Percentiles rank a stretch among this genome's conserved stretches.
These are phyloP conservation scores for Thalassiosira livingstoniorum DNA, from an alignment of 352 stramenopile species.

Conservation along the genomic window DNA sequence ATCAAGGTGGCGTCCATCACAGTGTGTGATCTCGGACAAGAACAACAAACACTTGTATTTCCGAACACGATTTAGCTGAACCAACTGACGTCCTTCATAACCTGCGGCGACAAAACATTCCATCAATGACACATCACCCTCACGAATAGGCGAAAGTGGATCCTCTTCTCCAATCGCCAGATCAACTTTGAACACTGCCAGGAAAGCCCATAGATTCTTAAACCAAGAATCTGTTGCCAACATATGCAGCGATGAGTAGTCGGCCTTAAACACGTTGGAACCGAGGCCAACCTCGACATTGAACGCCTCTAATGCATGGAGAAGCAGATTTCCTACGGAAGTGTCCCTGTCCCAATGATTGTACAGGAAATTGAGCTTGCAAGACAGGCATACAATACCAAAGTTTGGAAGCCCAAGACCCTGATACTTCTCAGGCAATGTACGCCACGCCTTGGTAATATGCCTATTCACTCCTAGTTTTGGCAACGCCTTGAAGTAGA, in stretches of 20 bases:
- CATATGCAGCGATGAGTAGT: too few relatives aligned
- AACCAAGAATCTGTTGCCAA: not conserved
- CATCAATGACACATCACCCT: too few relatives aligned
- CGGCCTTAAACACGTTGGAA: not conserved
- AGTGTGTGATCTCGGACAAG: too few relatives aligned
- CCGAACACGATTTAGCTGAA: too few relatives aligned
- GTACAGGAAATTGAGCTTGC: slow-evolving; percentile 6
- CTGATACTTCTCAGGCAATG: slow-evolving; percentile 25
- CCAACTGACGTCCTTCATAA: too few relatives aligned
- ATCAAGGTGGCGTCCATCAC: too few relatives aligned
- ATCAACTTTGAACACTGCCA: too few relatives aligned
- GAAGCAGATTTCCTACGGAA: too few relatives aligned
- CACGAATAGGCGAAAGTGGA: too few relatives aligned
- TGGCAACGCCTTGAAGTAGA: slow-evolving; percentile 21
- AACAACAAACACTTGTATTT: too few relatives aligned
- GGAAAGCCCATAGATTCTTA: not conserved
- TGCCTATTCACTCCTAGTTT: slow-evolving; percentile 14
- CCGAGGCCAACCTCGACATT: slow-evolving; percentile 19
- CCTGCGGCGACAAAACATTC: too few relatives aligned
- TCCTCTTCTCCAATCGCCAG: too few relatives aligned
- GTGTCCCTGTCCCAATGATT: not conserved
- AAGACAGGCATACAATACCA: slow-evolving; percentile 12
- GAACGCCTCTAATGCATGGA: slow-evolving; percentile 3
- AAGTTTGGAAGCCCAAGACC: slow-evolving; percentile 28
- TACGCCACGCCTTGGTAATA: slow-evolving; percentile 25